Base-by-base conservation (phyloP, 495 filamentous ascomycete genomes). In the Lophiotrema nucula region DNA sequence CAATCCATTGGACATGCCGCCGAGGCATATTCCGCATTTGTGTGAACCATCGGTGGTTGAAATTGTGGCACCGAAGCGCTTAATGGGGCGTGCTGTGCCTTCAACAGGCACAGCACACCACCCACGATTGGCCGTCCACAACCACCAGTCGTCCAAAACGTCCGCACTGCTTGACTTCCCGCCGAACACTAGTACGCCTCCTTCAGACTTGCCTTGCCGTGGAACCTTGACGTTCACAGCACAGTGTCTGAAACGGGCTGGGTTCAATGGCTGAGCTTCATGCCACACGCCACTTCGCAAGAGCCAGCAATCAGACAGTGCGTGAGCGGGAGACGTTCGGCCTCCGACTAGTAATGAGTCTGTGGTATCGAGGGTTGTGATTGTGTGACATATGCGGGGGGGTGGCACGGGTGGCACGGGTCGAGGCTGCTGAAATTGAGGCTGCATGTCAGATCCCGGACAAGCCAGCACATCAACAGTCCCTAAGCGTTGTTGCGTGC, bases 271-370 rank as follows among this genome's bases (percentile, higher is more conserved):
- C 25, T 86, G 74, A 8, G 80, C 78, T 46, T 74, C 77, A 55
- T 74, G 74, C 89, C 89, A 96, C 11, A 58, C 49, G 23, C 74
- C 76, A 43, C 76, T 77, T 49, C 78, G 69, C 33, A 82, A 76
- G 1, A 89, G 50, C 89, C 89, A 96, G 64, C 88, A 90, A 70
- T 92, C 87, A 16, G 72, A 68, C 6, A 88, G 62, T 3, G 80
- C 82, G 19, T 74, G 77, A 15, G 84, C 77, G 2, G 92, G 92
- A 5, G 89, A 92, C 12, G 80, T 78, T 44, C 92, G 77, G 13
- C 92, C 92, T 16, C 91, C 90, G n/a, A 85, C 81, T 16, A 96
- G 71, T 8, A 96, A 68, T 52, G 75, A 79, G 31, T 76, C 75
- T 3, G 67, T 67, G 44, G 70, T 65, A 21, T 71, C 75, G 10